Conservation (phyloP, 2,329 filamentous ascomycete genomes). For the Monosporascus cannonballus region DNA sequence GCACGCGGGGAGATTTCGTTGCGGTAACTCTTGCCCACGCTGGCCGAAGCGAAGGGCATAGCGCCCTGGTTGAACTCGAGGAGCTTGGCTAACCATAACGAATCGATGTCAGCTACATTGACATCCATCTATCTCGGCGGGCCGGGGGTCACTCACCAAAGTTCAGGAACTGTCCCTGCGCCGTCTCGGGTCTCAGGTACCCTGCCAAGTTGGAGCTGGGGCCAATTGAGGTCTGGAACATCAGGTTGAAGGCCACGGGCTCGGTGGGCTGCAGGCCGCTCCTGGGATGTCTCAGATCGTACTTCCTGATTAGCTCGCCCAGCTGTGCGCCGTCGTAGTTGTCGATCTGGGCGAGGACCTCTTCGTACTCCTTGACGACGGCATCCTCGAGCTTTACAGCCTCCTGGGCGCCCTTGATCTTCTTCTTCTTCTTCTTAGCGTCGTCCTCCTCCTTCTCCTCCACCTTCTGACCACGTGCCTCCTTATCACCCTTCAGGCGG, state of each 20-base stretch:
- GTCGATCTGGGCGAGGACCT: conserved; percentile 86
- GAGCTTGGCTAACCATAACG: conserved; percentile 57
- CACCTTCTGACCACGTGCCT: conserved; percentile 78
- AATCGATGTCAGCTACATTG: neutral
- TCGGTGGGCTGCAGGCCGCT: conserved; percentile 71
- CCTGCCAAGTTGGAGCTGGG: conserved; percentile 82
- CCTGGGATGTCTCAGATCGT: conserved; percentile 82
- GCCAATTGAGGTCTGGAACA: conserved; percentile 96
- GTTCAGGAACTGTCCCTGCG: conserved; percentile 96
- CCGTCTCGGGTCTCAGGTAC: conserved; percentile 88
- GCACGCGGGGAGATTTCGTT: conserved; percentile 95
- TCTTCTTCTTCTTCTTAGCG: conserved; percentile 77
- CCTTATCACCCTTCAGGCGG: conserved; percentile 83
- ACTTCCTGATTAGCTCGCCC: conserved; percentile 81
- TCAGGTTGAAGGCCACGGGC: conserved; percentile 92
- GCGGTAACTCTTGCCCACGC: conserved; percentile 95
- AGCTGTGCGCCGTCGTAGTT: conserved; percentile 88
- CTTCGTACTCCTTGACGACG: conserved; percentile 83
- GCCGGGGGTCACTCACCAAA: conserved; percentile 43
- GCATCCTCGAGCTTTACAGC: conserved; percentile 82
- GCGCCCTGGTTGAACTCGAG: conserved; percentile 91
- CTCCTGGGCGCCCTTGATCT: conserved; percentile 69
- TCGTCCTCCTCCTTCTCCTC: conserved; percentile 67
- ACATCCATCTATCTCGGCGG: neutral
- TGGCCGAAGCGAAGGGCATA: conserved; percentile 96